Conservation (phyloP, 352 stramenopile species). For the Globisporangium viniferum region DNA sequence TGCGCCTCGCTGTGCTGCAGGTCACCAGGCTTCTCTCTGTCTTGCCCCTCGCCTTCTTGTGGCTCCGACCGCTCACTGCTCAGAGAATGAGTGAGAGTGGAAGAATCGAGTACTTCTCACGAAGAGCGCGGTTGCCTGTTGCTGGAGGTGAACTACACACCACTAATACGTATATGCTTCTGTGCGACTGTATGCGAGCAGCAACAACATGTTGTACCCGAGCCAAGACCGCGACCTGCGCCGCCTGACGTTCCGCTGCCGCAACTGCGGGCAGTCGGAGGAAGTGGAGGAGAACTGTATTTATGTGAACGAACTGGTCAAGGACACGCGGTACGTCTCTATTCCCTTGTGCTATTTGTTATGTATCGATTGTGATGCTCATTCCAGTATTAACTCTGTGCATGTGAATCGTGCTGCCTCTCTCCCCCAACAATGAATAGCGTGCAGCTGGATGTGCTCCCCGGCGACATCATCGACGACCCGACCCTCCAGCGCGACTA, state of each 20-base stretch:
- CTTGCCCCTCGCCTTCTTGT: neutral
- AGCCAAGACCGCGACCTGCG: conserved; percentile 86
- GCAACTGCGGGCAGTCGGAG: conserved; percentile 84
- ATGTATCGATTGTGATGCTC: neutral
- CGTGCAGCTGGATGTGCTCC: conserved; percentile 83
- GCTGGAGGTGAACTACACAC: neutral
- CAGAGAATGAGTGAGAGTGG: neutral
- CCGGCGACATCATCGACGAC: conserved; percentile 85
- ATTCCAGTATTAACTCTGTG: conserved; percentile 10
- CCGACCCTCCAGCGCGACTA: conserved; percentile 86
- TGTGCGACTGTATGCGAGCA: conserved; percentile 17
- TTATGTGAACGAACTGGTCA: conserved; percentile 90
- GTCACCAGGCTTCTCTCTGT: neutral
- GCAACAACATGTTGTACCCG: conserved; percentile 92
- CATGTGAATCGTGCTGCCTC: neutral
- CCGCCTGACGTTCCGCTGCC: conserved; percentile 82
- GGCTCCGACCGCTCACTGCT: neutral
- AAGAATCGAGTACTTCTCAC: too few relatives aligned
- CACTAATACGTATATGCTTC: neutral
- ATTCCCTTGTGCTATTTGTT: neutral
- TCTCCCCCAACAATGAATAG: conserved; percentile 18
- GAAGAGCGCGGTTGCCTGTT: neutral
- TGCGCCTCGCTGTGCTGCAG: too few relatives aligned
- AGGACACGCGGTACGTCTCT: conserved; percentile 70
- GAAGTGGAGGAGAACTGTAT: conserved; percentile 89